These are phyloP conservation scores for Fusarium sp. DNA, from an alignment of 2,329 filamentous ascomycete genomes.

Conservation along the genomic window DNA sequence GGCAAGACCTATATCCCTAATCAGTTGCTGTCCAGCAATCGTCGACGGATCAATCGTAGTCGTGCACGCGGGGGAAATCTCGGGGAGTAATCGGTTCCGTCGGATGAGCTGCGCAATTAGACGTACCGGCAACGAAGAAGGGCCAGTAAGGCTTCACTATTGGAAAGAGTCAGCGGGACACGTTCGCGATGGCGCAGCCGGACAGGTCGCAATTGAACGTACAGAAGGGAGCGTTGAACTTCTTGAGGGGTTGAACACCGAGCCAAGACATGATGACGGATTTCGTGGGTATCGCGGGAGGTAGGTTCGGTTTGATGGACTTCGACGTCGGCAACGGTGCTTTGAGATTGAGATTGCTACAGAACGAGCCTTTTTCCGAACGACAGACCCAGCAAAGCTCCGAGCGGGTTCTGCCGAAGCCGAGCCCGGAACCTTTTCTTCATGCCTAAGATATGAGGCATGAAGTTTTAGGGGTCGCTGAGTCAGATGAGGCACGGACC, in stretches of 20 bases:
- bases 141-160: conserved; percentile 91
- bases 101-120: conserved; percentile 38
- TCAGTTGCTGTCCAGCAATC: conserved; percentile 46
- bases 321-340: conserved; percentile 48
- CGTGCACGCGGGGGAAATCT: conserved; percentile 17
- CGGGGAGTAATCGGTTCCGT: conserved; percentile 27
- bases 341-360: conserved; percentile 53
- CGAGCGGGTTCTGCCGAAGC: conserved; percentile 55
- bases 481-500: conserved; percentile 35
- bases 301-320: conserved; percentile 54
- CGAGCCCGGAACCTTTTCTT: conserved; percentile 42
- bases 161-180: conserved; percentile 50
- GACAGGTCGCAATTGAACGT: conserved; percentile 62
- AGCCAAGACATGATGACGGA: conserved; percentile 79
- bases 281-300: conserved; percentile 55
- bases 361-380: conserved; percentile 59
- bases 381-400: conserved; percentile 47
- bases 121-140: conserved; percentile 95
- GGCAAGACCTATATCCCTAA: conserved; percentile 73
- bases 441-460: conserved; percentile 50
- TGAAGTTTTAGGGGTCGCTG: conserved; percentile 3
- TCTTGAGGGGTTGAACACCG: conserved; percentile 76
- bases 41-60: conserved; percentile 41
- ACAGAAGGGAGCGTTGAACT: conserved; percentile 84
- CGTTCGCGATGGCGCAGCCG: conserved; percentile 31